These are phyloP conservation scores for Westerdykella aurantiaca DNA, from an alignment of 2,329 filamentous ascomycete species.

Conservation along the genomic window DNA sequence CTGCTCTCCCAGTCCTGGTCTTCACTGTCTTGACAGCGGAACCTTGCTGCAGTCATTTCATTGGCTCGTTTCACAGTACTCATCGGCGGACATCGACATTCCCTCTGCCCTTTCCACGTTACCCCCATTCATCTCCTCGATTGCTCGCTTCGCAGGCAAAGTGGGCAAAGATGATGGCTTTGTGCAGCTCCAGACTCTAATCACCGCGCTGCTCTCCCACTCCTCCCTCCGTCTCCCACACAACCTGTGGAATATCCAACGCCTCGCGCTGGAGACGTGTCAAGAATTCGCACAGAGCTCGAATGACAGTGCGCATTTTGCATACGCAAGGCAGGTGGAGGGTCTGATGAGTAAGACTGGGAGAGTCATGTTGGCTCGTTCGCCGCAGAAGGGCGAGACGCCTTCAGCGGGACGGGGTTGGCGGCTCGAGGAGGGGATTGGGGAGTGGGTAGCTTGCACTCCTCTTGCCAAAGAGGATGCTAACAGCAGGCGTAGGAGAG, in stretches of 20 bases:
- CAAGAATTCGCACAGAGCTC: slow-evolving; percentile 34
- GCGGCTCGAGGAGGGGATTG: slow-evolving; percentile 43
- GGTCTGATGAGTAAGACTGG: slow-evolving; percentile 26
- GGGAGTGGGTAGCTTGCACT: slow-evolving; percentile 43
- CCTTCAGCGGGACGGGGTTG: slow-evolving; percentile 27
- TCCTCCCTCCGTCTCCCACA: slow-evolving; percentile 21
- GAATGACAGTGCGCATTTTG: slow-evolving; percentile 21
- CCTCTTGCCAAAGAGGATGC: slow-evolving; percentile 26
- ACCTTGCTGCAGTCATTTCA: slow-evolving; percentile 13
- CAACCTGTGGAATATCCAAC: slow-evolving; percentile 32
- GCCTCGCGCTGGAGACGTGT: slow-evolving; percentile 33
- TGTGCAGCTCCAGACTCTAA: slow-evolving; percentile 26
- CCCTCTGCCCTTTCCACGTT: slow-evolving; percentile 20
- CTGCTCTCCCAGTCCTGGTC: background rate
- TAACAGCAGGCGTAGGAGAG: slow-evolving; percentile 12
- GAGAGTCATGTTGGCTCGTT: slow-evolving; percentile 19
- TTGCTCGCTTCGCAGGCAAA: slow-evolving; percentile 32
- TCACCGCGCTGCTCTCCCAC: slow-evolving; percentile 22
- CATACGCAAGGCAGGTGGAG: slow-evolving; percentile 28
- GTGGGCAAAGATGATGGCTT: slow-evolving; percentile 32
- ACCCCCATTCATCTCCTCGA: slow-evolving; percentile 27
- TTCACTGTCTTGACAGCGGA: slow-evolving; percentile 8
- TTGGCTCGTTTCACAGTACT: slow-evolving; percentile 21
- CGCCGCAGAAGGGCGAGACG: slow-evolving; percentile 25
- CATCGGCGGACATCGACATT: slow-evolving; percentile 15